Evolutionary conservation across 495 filamentous ascomycete species (phyloP).

Genomic region (Lasiosphaeris hirsuta): DNA sequence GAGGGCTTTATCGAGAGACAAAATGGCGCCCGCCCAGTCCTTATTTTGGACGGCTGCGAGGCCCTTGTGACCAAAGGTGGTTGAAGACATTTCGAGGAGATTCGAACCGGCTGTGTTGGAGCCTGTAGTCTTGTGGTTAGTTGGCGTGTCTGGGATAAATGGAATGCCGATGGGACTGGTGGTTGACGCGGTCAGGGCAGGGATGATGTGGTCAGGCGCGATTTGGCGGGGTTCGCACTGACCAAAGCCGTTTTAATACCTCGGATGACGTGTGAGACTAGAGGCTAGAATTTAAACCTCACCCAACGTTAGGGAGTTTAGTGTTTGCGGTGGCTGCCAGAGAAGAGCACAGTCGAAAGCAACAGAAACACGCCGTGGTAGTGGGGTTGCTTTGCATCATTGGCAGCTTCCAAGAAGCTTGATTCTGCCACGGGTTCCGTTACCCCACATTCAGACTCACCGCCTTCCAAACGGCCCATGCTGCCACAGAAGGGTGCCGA

Average conservation of each 20-base stretch:
- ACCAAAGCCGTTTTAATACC: too few species aligned
- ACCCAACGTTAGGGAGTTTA: too few species aligned
- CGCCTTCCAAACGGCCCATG: constrained; percentile 10
- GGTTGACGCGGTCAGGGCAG: too few species aligned
- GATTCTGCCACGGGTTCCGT: constrained; percentile 7
- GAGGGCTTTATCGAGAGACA: constrained; percentile 74
- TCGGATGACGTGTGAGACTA: too few species aligned
- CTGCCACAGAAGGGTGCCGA: too few species aligned
- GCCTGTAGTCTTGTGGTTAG: neutral
- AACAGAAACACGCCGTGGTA: too few species aligned
- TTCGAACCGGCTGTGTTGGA: neutral
- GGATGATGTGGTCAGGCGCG: too few species aligned
- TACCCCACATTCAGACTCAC: constrained; percentile 3
- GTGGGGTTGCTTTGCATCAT: neutral
- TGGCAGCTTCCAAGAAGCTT: constrained; percentile 3
- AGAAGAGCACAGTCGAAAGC: too few species aligned
- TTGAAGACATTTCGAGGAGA: constrained; percentile 25
- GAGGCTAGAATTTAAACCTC: too few species aligned
- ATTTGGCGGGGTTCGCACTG: too few species aligned
- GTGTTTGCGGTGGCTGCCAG: too few species aligned
- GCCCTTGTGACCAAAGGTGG: constrained; percentile 34
- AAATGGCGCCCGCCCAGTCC: constrained; percentile 65
- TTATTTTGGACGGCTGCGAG: constrained; percentile 58
- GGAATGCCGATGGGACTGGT: neutral
- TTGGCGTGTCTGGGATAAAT: neutral